Percentiles rank a stretch among this genome's conserved stretches.
These are phyloP conservation scores for Colletotrichum chlorophyti DNA, from an alignment of 2,329 filamentous ascomycete species.

Conservation along the genomic window DNA sequence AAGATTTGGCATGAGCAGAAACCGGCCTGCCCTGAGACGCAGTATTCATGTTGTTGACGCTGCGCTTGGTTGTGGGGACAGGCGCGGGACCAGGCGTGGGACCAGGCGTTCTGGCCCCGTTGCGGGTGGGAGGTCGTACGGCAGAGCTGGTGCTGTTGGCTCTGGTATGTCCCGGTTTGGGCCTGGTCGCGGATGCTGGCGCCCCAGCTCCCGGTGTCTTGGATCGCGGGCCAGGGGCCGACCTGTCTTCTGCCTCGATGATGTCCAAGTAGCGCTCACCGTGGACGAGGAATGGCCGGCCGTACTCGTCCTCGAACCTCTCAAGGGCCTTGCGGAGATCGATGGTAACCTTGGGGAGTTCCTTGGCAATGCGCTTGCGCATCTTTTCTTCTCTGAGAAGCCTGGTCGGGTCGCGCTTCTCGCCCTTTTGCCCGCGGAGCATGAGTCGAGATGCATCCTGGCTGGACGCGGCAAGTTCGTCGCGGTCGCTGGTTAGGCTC, in stretches of 20 bases:
- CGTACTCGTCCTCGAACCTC: slow-evolving; percentile 92
- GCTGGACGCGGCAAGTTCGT: slow-evolving; percentile 87
- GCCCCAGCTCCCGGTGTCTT: slow-evolving; percentile 75
- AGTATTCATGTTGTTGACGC: slow-evolving; percentile 31
- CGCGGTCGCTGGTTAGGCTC: slow-evolving; percentile 81
- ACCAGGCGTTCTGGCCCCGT: slow-evolving; percentile 61
- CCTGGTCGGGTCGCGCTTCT: slow-evolving; percentile 93
- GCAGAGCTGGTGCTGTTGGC: slow-evolving; percentile 43
- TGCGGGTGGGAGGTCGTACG: slow-evolving; percentile 21
- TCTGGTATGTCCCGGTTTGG: slow-evolving; percentile 43
- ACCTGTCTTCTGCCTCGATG: slow-evolving; percentile 70
- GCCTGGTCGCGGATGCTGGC: slow-evolving; percentile 53
- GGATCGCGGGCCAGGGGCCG: slow-evolving; percentile 60
- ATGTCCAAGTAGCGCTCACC: slow-evolving; percentile 90
- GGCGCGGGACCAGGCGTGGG: too few relatives aligned
- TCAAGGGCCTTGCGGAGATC: slow-evolving; percentile 86
- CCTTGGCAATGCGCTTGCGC: slow-evolving; percentile 93
- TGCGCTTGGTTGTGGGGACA: slow-evolving; percentile 38
- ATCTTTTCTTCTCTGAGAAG: slow-evolving; percentile 96
- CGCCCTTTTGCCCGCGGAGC: slow-evolving; percentile 89
- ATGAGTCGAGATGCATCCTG: slow-evolving; percentile 95
- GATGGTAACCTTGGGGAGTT: slow-evolving; percentile 86
- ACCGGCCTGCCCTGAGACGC: slow-evolving; percentile 16
- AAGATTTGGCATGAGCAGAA: slow-evolving; percentile 26
- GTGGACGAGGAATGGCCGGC: slow-evolving; percentile 89